Percentiles rank a stretch among this genome's conserved stretches.
phyloP scores from a whole-genome alignment of 345 rosid genomes.

The Trapa bicornis region DNA sequence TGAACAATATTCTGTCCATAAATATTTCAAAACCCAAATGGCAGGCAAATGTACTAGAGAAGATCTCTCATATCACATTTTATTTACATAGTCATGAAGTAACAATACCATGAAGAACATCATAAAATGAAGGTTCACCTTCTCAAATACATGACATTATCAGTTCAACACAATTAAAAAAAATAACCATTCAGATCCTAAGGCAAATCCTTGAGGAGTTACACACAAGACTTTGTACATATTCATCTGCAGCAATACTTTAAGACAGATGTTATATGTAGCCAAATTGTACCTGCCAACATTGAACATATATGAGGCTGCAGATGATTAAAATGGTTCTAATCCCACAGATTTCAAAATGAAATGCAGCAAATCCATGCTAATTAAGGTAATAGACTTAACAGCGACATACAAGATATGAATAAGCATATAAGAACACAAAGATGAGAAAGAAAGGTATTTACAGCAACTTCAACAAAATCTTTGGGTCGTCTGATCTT shows the following conservation, averaged over 20 bases:
- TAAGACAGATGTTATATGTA: neutral
- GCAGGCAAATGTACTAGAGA: neutral
- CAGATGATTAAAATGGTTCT: neutral
- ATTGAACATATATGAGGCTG: neutral
- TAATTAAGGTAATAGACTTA: neutral
- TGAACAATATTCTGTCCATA: neutral
- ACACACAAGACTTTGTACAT: neutral
- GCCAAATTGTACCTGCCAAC: neutral
- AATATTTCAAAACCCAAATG: neutral
- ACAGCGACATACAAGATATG: neutral
- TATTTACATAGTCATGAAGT: no score
- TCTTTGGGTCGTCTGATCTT: slow-evolving; percentile 84
- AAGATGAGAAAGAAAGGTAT: slow-evolving; percentile 12
- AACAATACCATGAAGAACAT: no score
- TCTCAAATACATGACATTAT: no score
- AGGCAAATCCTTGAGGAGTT: neutral
- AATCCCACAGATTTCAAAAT: neutral
- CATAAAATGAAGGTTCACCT: no score
- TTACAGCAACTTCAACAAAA: slow-evolving; percentile 69
- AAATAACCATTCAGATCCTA: neutral
- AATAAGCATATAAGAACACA: neutral
- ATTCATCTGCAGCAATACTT: neutral
- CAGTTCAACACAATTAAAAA: no score
- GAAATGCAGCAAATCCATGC: neutral
- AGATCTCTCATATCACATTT: neutral